Evolutionary conservation across 2,329 filamentous ascomycete species (phyloP).

Genomic region (Neonectria hederae): DNA sequence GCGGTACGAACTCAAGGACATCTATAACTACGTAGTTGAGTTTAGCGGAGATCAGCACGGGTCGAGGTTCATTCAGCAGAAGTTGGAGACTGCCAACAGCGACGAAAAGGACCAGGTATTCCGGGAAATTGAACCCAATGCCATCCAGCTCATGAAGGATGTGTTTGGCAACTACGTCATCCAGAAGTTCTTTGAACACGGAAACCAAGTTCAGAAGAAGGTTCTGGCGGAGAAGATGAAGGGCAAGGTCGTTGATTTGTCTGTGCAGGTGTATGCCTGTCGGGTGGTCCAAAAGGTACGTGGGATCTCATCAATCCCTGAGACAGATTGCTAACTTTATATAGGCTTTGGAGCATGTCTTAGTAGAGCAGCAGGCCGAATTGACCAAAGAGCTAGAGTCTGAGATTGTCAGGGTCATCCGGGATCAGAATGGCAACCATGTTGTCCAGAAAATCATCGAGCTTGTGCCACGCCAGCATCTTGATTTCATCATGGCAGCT

Average conservation of each 20-base stretch:
- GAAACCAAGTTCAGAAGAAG: slow-evolving; percentile 92
- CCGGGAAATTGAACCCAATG: slow-evolving; percentile 84
- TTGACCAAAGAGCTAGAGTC: slow-evolving; percentile 85
- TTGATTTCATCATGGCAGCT: slow-evolving; percentile 85
- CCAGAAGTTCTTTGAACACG: slow-evolving; percentile 97
- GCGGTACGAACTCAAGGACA: slow-evolving; percentile 87
- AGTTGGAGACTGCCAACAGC: slow-evolving; percentile 90
- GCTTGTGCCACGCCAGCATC: slow-evolving; percentile 77
- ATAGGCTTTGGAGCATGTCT: slow-evolving; percentile 86
- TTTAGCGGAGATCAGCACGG: slow-evolving; percentile 97
- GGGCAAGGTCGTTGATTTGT: slow-evolving; percentile 81
- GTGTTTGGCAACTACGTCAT: slow-evolving; percentile 99
- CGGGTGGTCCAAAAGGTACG: slow-evolving; percentile 92
- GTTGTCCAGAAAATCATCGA: slow-evolving; percentile 96
- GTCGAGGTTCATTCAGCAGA: slow-evolving; percentile 94
- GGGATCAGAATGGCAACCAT: slow-evolving; percentile 93
- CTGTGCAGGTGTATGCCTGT: slow-evolving; percentile 91
- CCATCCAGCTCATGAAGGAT: slow-evolving; percentile 90
- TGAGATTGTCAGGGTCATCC: slow-evolving; percentile 80
- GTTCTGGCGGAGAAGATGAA: slow-evolving; percentile 87
- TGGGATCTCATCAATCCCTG: slow-evolving; percentile 1
- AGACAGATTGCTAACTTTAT: slow-evolving; percentile 36
- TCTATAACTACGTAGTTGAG: slow-evolving; percentile 87
- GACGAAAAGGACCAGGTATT: slow-evolving; percentile 95
- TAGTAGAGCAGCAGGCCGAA: slow-evolving; percentile 89